Evolutionary conservation across 2,329 filamentous ascomycete genomes (phyloP).

Genomic region (Harringtonia lauricola): DNA sequence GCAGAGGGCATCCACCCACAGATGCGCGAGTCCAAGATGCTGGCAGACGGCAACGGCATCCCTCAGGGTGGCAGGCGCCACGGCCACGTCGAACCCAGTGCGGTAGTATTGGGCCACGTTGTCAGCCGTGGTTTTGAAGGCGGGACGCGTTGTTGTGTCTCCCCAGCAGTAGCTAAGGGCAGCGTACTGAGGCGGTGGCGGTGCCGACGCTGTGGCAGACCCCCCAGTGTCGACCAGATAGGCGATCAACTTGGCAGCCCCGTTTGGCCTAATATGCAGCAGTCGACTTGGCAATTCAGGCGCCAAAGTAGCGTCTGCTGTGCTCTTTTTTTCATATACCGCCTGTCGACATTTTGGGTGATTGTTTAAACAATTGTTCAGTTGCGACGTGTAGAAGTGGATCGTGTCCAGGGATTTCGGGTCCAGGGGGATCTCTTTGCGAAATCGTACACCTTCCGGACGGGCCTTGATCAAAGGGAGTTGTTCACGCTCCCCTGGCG

Average conservation of each 20-base stretch:
- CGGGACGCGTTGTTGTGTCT: not conserved
- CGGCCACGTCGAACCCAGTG: not conserved
- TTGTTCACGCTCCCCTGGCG: no score
- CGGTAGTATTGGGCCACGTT: not conserved
- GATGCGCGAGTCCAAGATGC: not conserved
- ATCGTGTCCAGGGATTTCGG: not conserved
- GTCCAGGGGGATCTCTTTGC: no score
- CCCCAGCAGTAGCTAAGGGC: not conserved
- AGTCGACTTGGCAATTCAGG: not conserved
- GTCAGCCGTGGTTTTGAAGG: not conserved
- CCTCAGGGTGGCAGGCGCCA: not conserved
- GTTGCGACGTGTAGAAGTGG: not conserved
- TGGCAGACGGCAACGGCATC: not conserved
- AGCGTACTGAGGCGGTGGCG: not conserved
- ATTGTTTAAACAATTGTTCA: not conserved
- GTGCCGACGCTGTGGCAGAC: not conserved
- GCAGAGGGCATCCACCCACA: no score
- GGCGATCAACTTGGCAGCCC: not conserved
- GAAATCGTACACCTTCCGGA: no score
- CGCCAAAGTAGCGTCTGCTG: not conserved
- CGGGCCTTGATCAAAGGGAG: no score
- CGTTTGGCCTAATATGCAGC: not conserved
- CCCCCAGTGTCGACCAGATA: not conserved
- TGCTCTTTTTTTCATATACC: no score
- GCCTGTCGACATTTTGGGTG: not conserved